Evolutionary conservation across 352 stramenopile species (phyloP).

Genomic region (Salisapilia sapeloensis): DNA sequence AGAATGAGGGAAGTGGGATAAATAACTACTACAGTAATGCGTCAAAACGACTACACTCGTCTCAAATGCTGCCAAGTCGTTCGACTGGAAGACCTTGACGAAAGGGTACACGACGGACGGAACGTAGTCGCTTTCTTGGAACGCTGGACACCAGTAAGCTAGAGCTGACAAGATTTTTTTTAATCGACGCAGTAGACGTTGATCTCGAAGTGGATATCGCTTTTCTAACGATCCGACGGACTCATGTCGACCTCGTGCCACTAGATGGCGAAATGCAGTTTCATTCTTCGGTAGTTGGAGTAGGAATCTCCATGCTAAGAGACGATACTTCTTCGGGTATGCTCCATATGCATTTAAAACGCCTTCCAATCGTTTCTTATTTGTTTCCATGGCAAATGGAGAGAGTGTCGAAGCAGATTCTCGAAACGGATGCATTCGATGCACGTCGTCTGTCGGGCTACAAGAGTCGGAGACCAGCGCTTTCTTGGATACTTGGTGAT

Average conservation of each 20-base stretch:
- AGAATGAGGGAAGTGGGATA: conserved; percentile 71
- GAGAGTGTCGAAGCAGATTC: no score
- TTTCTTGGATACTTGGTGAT: background rate
- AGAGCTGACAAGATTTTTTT: conserved; percentile 69
- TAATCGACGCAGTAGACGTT: conserved; percentile 54
- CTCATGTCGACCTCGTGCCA: conserved; percentile 61
- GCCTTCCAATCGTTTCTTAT: conserved; percentile 37
- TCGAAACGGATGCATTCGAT: background rate
- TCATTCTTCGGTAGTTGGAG: conserved; percentile 74
- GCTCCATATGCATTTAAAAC: conserved; percentile 50
- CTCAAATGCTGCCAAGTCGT: conserved; percentile 85
- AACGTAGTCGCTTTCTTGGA: conserved; percentile 71
- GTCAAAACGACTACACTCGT: conserved; percentile 70
- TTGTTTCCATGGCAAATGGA: conserved; percentile 24
- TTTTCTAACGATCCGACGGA: conserved; percentile 44
- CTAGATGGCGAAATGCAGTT: conserved; percentile 49
- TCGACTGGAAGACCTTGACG: conserved; percentile 68
- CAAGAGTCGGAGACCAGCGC: background rate
- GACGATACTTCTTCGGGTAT: conserved; percentile 71
- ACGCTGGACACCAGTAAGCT: conserved; percentile 84
- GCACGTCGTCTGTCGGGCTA: background rate
- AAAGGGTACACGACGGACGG: conserved; percentile 80
- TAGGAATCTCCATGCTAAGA: conserved; percentile 74
- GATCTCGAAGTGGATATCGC: conserved; percentile 66
- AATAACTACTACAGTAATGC: conserved; percentile 67